phyloP scores from a whole-genome alignment of 257 asterid species.

The Dorcoceras hygrometricum region DNA sequence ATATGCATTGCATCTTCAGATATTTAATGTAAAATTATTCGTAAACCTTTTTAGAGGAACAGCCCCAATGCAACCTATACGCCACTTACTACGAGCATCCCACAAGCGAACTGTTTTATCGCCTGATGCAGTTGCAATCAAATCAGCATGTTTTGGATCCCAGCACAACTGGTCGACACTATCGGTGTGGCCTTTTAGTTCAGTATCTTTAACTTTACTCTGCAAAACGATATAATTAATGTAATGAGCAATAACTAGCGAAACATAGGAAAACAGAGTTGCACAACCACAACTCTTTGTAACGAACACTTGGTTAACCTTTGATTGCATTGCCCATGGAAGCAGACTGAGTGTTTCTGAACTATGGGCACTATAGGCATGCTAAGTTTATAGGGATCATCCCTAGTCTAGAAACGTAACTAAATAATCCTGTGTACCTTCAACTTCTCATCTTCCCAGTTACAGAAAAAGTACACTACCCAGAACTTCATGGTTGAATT shows the following conservation, averaged over 20 bases:
- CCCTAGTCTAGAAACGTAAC: slow-evolving; percentile 3
- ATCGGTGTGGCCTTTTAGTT: slow-evolving; percentile 90
- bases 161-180: slow-evolving; percentile 99
- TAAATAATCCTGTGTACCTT: slow-evolving; percentile 4
- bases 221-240: too few relatives aligned
- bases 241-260: too few relatives aligned
- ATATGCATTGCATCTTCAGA: neutral
- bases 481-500: neutral
- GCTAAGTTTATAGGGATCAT: neutral
- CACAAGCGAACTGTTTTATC: slow-evolving; percentile 97
- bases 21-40: too few relatives aligned
- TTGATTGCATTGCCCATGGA: neutral
- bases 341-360: neutral
- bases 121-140: slow-evolving; percentile 98
- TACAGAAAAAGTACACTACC: neutral
- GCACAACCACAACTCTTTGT: slow-evolving; percentile 15
- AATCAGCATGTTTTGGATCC: slow-evolving; percentile 96
- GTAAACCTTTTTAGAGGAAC: slow-evolving; percentile 6
- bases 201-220: slow-evolving; percentile 90
- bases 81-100: slow-evolving; percentile 96
- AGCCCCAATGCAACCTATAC: neutral
- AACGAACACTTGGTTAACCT: slow-evolving; percentile 9
- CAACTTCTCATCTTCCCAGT: slow-evolving; percentile 9
- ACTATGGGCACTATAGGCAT: neutral
- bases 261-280: too few relatives aligned